A percentile compares a stretch with the other conserved stretches of the same genome.
These are phyloP conservation scores for Firmiana major DNA, from an alignment of 345 rosid genomes.

Conservation along the genomic window DNA sequence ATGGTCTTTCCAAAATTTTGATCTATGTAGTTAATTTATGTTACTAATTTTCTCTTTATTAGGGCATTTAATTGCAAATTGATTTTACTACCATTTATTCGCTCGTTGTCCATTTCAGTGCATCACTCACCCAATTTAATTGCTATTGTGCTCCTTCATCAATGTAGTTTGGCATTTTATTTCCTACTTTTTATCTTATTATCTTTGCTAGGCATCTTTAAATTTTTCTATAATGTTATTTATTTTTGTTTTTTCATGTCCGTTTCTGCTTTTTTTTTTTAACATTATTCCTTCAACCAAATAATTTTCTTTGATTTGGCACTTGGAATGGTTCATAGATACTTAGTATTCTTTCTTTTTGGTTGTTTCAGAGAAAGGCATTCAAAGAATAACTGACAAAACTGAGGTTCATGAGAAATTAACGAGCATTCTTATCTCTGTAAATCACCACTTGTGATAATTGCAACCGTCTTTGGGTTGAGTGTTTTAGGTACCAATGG, in stretches of 20 bases:
- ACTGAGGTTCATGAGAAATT: slow-evolving; percentile 35
- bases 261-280: not conserved
- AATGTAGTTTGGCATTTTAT: not conserved
- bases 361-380: slow-evolving; percentile 62
- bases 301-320: not conserved
- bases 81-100: not conserved
- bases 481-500: slow-evolving; percentile 57
- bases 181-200: not conserved
- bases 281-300: not conserved
- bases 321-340: slow-evolving; percentile 3
- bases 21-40: not conserved
- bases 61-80: not conserved
- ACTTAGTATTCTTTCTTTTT: slow-evolving; percentile 17
- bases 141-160: not conserved
- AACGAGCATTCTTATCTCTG: not conserved
- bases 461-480: slow-evolving; percentile 23
- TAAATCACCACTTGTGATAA: slow-evolving; percentile 3
- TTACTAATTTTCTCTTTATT: not conserved
- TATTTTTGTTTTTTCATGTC: not conserved
- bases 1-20: not conserved
- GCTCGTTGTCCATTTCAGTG: not conserved
- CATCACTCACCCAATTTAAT: not conserved
- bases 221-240: not conserved
- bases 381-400: slow-evolving; percentile 51
- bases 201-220: too few relatives aligned